Evolutionary conservation across 148 eudicot genomes (phyloP).

Genomic region (Cornus florida): DNA sequence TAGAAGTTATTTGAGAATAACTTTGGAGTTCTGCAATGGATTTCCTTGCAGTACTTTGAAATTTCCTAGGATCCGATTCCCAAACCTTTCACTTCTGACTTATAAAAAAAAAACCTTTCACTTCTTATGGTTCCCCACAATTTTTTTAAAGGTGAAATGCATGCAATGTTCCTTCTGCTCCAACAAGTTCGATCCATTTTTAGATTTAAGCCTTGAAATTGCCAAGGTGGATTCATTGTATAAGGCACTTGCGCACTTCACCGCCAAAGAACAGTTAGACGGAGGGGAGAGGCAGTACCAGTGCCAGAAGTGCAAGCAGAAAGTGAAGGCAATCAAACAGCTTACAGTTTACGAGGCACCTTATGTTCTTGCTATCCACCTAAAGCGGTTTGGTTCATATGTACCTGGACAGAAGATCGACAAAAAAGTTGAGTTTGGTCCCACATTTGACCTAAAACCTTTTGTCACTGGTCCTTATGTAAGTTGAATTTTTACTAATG

Average conservation of each 20-base stretch:
- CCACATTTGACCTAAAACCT: slow-evolving; percentile 78
- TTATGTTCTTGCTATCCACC: slow-evolving; percentile 72
- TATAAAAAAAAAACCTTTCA: background rate
- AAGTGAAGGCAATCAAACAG: slow-evolving; percentile 88
- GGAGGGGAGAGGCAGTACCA: slow-evolving; percentile 88
- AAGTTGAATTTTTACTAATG: slow-evolving; percentile 30
- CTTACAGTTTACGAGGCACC: slow-evolving; percentile 84
- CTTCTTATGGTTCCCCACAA: background rate
- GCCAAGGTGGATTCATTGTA: slow-evolving; percentile 65
- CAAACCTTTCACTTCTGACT: no score
- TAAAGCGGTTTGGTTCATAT: slow-evolving; percentile 82
- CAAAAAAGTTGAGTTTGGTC: slow-evolving; percentile 66
- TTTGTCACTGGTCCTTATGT: slow-evolving; percentile 79
- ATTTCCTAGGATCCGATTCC: background rate
- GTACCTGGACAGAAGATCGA: slow-evolving; percentile 76
- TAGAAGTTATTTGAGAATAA: background rate
- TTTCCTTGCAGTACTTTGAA: background rate
- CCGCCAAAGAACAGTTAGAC: slow-evolving; percentile 80
- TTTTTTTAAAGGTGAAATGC: slow-evolving; percentile 75
- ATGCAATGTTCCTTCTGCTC: slow-evolving; percentile 80
- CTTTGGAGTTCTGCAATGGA: background rate
- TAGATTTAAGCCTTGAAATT: slow-evolving; percentile 95
- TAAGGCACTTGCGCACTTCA: slow-evolving; percentile 76
- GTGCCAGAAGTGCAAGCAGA: slow-evolving; percentile 84
- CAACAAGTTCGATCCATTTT: slow-evolving; percentile 82